Evolutionary conservation across 2,329 filamentous ascomycete genomes (phyloP).

Genomic region (Didymellaceae sp.): DNA sequence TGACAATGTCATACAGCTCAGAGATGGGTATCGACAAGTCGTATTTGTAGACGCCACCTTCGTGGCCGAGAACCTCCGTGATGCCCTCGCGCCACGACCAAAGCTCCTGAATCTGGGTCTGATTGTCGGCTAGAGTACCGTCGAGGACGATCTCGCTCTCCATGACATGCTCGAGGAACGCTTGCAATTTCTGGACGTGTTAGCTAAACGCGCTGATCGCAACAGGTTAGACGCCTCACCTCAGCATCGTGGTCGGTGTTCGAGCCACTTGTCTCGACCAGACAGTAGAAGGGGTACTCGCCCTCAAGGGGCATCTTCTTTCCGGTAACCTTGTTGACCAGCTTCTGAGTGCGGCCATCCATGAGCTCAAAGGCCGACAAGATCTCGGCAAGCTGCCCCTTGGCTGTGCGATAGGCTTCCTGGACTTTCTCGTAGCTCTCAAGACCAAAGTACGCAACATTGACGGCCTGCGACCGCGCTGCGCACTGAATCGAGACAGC

Average conservation of each 20-base stretch:
- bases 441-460: slow-evolving; percentile 93
- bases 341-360: slow-evolving; percentile 81
- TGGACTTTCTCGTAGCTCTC: slow-evolving; percentile 90
- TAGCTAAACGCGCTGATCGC: neutral
- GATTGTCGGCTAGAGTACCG: slow-evolving; percentile 90
- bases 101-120: slow-evolving; percentile 83
- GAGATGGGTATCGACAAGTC: slow-evolving; percentile 91
- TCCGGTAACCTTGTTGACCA: slow-evolving; percentile 67
- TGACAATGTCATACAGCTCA: slow-evolving; percentile 87
- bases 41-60: slow-evolving; percentile 97
- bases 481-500: slow-evolving; percentile 89
- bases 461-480: slow-evolving; percentile 83
- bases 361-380: slow-evolving; percentile 97
- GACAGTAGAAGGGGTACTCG: slow-evolving; percentile 91
- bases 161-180: slow-evolving; percentile 92
- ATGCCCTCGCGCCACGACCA: slow-evolving; percentile 96
- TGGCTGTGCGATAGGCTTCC: slow-evolving; percentile 84
- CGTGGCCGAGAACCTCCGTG: slow-evolving; percentile 85
- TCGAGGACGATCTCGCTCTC: slow-evolving; percentile 83
- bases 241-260: slow-evolving; percentile 90
- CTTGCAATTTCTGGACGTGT: slow-evolving; percentile 74
- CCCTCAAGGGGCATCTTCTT: slow-evolving; percentile 82
- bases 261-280: slow-evolving; percentile 94
- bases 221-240: slow-evolving; percentile 22
- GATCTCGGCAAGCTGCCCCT: slow-evolving; percentile 89